A percentile compares a stretch with the other conserved stretches of the same genome.
Evolutionary conservation across 208 protist species (phyloP).

Genomic region (Phytomonas sp.): DNA sequence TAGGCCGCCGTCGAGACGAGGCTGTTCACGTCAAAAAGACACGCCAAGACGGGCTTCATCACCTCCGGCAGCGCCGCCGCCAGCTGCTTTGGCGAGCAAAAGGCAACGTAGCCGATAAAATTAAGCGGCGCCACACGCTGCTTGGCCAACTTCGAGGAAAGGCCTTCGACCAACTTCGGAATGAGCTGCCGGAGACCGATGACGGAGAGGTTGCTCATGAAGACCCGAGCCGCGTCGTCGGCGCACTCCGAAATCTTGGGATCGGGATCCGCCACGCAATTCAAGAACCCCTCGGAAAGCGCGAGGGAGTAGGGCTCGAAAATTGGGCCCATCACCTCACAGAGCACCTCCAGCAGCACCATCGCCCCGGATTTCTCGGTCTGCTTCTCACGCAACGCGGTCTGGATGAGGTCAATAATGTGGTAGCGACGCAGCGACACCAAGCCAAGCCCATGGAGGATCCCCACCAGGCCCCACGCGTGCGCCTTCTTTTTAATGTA

Average conservation of each 20-base stretch:
- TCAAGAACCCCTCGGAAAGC: slow-evolving; percentile 55
- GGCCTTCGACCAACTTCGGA: slow-evolving; percentile 56
- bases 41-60: slow-evolving; percentile 81
- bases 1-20: slow-evolving; percentile 70
- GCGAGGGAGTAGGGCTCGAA: slow-evolving; percentile 87
- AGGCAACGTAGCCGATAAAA: slow-evolving; percentile 89
- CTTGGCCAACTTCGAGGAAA: slow-evolving; percentile 66
- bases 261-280: slow-evolving; percentile 78
- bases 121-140: slow-evolving; percentile 74
- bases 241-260: slow-evolving; percentile 80
- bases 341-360: slow-evolving; percentile 82
- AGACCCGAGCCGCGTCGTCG: slow-evolving; percentile 75
- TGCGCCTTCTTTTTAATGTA: slow-evolving; percentile 91
- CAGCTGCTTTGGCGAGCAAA: slow-evolving; percentile 87
- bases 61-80: slow-evolving; percentile 84
- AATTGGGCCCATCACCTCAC: slow-evolving; percentile 55
- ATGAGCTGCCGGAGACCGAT: slow-evolving; percentile 88
- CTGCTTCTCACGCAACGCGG: slow-evolving; percentile 59
- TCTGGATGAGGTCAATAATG: slow-evolving; percentile 56
- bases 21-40: slow-evolving; percentile 87
- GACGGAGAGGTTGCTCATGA: slow-evolving; percentile 67
- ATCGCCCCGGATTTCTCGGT: slow-evolving; percentile 70
- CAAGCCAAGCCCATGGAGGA: slow-evolving; percentile 77
- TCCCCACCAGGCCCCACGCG: slow-evolving; percentile 78
- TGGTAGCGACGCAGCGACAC: slow-evolving; percentile 60